Percentiles rank a stretch among this genome's conserved stretches.
Evolutionary conservation across 106 monocot genomes (phyloP).

Genomic region (Xerophyta viscosa): DNA sequence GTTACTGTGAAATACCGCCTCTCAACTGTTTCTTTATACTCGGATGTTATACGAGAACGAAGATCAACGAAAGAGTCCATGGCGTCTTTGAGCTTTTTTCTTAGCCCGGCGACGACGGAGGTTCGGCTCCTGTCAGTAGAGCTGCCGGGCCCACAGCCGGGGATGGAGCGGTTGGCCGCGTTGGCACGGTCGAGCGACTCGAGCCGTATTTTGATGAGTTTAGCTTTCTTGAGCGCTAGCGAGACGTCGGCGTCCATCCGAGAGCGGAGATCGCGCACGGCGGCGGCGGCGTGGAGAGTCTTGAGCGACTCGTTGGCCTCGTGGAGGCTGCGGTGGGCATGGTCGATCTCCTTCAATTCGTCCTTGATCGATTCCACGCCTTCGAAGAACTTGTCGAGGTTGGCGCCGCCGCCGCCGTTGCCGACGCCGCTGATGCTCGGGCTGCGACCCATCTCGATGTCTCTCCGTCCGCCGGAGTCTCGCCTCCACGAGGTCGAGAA

Average conservation of each 20-base stretch:
- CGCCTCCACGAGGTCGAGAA: conserved; percentile 40
- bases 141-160: conserved; percentile 70
- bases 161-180: conserved; percentile 64
- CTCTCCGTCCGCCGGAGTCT: too few species aligned
- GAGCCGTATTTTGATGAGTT: conserved; percentile 64
- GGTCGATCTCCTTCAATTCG: conserved; percentile 58
- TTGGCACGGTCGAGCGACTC: conserved; percentile 85
- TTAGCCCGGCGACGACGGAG: conserved; percentile 64
- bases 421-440: too few species aligned
- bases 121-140: conserved; percentile 73
- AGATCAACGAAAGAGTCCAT: conserved; percentile 68
- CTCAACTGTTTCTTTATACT: conserved; percentile 66
- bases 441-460: conserved; percentile 24
- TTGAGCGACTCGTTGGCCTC: conserved; percentile 62
- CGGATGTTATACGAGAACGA: conserved; percentile 27
- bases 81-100: conserved; percentile 66
- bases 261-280: conserved; percentile 37
- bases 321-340: conserved; percentile 39
- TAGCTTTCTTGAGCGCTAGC: conserved; percentile 64
- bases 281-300: conserved; percentile 51
- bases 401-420: conserved; percentile 28
- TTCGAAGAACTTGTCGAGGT: conserved; percentile 66
- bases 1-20: conserved; percentile 75
- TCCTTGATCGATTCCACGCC: conserved; percentile 78
- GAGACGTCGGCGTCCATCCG: conserved; percentile 76